phyloP scores from a whole-genome alignment of 257 asterid species.

The Fraxinus excelsior region DNA sequence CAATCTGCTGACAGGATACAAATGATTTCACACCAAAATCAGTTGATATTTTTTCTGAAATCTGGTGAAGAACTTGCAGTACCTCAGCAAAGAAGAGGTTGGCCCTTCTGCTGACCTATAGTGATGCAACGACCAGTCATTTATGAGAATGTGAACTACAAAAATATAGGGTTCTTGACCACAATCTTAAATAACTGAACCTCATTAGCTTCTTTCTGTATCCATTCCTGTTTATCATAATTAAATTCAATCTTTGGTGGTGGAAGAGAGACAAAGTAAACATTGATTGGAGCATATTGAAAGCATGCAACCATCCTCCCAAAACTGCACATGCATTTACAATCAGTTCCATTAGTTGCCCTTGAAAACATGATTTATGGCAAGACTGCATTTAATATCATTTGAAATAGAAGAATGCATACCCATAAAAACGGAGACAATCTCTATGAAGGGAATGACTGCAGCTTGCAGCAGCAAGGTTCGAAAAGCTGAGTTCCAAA shows the following conservation, averaged over 20 bases:
- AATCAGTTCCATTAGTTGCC: conserved; percentile 11
- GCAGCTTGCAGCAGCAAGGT: conserved; percentile 81
- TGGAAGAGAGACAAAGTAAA: conserved; percentile 78
- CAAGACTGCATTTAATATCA: background rate
- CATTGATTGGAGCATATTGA: conserved; percentile 68
- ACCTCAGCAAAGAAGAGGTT: conserved; percentile 57
- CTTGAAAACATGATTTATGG: background rate
- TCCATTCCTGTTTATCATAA: conserved; percentile 67
- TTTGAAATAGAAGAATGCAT: conserved; percentile 13
- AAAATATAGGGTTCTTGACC: conserved; percentile 23
- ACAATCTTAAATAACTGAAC: conserved; percentile 33
- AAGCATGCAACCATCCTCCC: conserved; percentile 89
- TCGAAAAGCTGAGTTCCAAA: conserved; percentile 78
- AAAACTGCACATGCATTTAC: conserved; percentile 47
- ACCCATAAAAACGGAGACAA: conserved; percentile 86
- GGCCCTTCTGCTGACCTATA: conserved; percentile 55
- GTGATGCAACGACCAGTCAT: conserved; percentile 24
- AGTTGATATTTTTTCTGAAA: conserved; percentile 38
- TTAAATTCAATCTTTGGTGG: conserved; percentile 70
- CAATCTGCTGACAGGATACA: conserved; percentile 45
- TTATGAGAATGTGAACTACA: conserved; percentile 24
- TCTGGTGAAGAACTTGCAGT: conserved; percentile 49
- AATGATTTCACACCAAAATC: conserved; percentile 37
- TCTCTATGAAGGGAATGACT: conserved; percentile 88
- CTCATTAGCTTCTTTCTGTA: conserved; percentile 63